phyloP scores from a whole-genome alignment of 2,329 filamentous ascomycete species.

The Colletotrichum falcatum region DNA sequence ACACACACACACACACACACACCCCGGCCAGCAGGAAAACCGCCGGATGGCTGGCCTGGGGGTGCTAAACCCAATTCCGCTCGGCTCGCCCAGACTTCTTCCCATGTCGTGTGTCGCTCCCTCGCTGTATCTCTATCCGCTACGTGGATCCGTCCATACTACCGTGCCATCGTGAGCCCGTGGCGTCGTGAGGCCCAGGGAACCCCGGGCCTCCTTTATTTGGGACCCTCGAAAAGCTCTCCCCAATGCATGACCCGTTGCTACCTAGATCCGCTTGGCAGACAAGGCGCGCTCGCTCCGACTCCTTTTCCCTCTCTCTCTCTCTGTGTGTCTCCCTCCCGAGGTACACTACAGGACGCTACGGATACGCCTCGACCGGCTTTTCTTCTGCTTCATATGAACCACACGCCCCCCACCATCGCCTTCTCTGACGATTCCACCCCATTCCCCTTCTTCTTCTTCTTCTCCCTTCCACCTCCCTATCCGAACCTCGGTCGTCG shows the following conservation, averaged over 20 bases:
- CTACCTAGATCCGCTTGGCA: conserved; percentile 26
- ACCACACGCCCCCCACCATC: conserved; percentile 26
- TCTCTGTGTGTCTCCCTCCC: not conserved
- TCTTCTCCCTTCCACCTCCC: conserved; percentile 18
- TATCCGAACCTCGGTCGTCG: not conserved
- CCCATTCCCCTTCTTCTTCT: conserved; percentile 9
- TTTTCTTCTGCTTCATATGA: conserved; percentile 41
- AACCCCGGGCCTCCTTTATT: conserved; percentile 40
- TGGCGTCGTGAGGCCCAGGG: conserved; percentile 30
- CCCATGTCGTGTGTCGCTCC: not conserved
- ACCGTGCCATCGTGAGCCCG: conserved; percentile 26
- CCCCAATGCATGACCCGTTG: conserved; percentile 9
- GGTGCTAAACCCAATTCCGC: conserved; percentile 39
- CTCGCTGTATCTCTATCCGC: too few species aligned
- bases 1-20: not conserved
- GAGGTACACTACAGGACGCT: conserved; percentile 16
- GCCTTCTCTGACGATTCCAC: conserved; percentile 21
- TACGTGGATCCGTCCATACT: too few species aligned
- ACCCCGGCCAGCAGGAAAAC: conserved; percentile 30
- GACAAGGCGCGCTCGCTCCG: not conserved
- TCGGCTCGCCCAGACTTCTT: not conserved
- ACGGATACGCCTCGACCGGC: conserved; percentile 29
- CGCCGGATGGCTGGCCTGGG: conserved; percentile 42
- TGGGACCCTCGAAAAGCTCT: conserved; percentile 32
- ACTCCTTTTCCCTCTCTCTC: conserved; percentile 4